A percentile compares a stretch with the other conserved stretches of the same genome.
phyloP scores from a whole-genome alignment of 257 asterid species.

The Przewalskia tangutica region DNA sequence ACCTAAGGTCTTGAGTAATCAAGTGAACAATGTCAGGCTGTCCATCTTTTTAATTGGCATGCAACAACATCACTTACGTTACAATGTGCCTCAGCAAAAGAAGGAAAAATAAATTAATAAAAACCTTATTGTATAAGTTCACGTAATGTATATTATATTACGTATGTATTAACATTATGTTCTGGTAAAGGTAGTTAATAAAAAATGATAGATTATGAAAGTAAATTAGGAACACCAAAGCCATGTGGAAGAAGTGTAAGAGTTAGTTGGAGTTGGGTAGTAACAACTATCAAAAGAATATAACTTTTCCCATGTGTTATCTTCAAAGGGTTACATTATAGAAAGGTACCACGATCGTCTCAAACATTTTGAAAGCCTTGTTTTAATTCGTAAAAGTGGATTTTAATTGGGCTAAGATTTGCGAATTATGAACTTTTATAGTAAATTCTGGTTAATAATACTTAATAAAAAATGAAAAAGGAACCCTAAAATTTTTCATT shows the following conservation, averaged over 20 bases:
- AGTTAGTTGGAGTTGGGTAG: conserved; percentile 9
- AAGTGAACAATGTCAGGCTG: conserved; percentile 16
- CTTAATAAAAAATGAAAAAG: too few relatives aligned
- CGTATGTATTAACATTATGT: not conserved
- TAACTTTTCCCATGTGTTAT: not conserved
- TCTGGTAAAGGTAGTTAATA: not conserved
- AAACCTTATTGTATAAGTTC: not conserved
- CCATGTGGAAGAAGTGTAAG: conserved; percentile 14
- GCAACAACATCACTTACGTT: conserved; percentile 21
- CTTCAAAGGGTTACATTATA: not conserved
- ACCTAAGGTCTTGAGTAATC: not conserved
- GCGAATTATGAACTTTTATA: too few relatives aligned
- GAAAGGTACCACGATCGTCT: too few relatives aligned
- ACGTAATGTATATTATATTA: not conserved
- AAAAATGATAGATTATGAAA: not conserved
- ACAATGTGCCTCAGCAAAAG: conserved; percentile 1
- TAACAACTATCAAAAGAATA: not conserved
- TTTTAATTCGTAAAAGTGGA: too few relatives aligned
- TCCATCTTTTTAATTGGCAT: conserved; percentile 13
- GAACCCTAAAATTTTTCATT: too few relatives aligned
- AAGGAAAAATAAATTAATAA: not conserved
- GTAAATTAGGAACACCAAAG: not conserved
- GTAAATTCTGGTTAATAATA: too few relatives aligned
- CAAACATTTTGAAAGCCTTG: too few relatives aligned
- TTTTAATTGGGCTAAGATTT: too few relatives aligned